phyloP scores from a whole-genome alignment of 2,329 filamentous ascomycete genomes.

The Didymella exigua region DNA sequence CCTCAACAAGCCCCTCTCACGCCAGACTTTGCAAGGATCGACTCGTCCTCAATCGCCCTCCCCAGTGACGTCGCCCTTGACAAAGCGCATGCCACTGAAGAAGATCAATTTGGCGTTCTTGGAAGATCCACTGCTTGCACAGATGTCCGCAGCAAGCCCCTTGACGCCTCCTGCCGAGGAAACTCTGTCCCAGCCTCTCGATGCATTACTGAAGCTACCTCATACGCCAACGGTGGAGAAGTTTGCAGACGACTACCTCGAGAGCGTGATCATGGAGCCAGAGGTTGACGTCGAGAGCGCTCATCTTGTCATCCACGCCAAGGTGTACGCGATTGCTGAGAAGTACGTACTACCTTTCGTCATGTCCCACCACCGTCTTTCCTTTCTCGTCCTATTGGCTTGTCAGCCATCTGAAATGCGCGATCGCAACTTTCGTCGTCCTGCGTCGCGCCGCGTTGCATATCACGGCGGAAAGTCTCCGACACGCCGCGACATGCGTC shows the following conservation, averaged over 20 bases:
- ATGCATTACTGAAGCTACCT: conserved; percentile 36
- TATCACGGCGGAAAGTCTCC: conserved; percentile 30
- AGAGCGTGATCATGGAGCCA: conserved; percentile 37
- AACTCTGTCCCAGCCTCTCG: conserved; percentile 26
- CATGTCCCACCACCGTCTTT: conserved; percentile 15
- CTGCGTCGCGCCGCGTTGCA: conserved; percentile 24
- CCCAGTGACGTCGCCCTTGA: conserved; percentile 21
- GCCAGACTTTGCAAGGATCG: conserved; percentile 38
- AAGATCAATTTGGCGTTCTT: conserved; percentile 42
- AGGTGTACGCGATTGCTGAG: conserved; percentile 58
- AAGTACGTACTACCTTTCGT: conserved; percentile 47
- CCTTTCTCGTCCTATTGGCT: conserved; percentile 23
- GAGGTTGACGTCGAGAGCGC: conserved; percentile 48
- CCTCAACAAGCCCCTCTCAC: conserved; percentile 40
- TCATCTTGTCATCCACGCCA: conserved; percentile 54
- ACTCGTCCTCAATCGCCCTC: conserved; percentile 28
- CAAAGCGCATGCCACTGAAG: conserved; percentile 24
- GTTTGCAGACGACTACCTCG: conserved; percentile 40
- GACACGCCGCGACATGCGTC: conserved; percentile 42
- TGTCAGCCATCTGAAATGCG: conserved; percentile 19
- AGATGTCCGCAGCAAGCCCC: conserved; percentile 32
- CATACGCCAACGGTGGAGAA: conserved; percentile 44
- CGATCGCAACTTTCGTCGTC: conserved; percentile 7
- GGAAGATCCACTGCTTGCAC: conserved; percentile 49
- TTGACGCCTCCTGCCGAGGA: conserved; percentile 36